A percentile compares a stretch with the other conserved stretches of the same genome.
These are phyloP conservation scores for Mucor lusitanicus DNA, from an alignment of 371 early-diverging fungal species.

Conservation along the genomic window DNA sequence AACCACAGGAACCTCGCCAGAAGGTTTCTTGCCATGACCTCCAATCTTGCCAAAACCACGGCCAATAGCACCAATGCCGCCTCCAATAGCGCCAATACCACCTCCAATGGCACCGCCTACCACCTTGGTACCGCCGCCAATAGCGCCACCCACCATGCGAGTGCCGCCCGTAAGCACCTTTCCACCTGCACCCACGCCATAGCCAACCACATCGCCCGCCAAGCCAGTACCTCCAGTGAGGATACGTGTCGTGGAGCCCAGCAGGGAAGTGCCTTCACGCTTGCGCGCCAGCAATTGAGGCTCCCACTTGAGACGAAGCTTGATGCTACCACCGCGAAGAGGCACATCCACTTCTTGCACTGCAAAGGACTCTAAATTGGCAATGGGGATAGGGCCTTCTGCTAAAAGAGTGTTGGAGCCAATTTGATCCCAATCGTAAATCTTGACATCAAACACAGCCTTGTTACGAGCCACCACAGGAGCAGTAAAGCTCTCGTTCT, in stretches of 20 bases:
- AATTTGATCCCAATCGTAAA: conserved; percentile 79
- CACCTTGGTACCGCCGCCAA: conserved; percentile 17
- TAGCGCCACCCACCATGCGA: conserved; percentile 29
- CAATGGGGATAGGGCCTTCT: conserved; percentile 24
- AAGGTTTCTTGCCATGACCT: conserved; percentile 8
- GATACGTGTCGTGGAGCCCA: conserved; percentile 22
- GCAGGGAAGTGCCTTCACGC: conserved; percentile 24
- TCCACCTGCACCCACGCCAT: conserved; percentile 29
- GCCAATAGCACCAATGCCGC: conserved; percentile 26
- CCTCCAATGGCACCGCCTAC: conserved; percentile 38
- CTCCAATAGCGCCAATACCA: conserved; percentile 26
- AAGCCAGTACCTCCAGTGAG: conserved; percentile 18
- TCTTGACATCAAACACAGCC: conserved; percentile 55
- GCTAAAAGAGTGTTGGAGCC: conserved; percentile 54
- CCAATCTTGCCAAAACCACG: conserved; percentile 27
- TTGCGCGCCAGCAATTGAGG: conserved; percentile 33
- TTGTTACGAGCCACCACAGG: conserved; percentile 51
- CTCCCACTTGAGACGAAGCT: conserved; percentile 31
- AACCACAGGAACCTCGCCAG: background rate
- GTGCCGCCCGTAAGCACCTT: conserved; percentile 26
- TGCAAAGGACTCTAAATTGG: conserved; percentile 23
- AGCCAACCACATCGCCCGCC: conserved; percentile 22
- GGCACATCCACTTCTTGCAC: conserved; percentile 16
- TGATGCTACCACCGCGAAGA: conserved; percentile 15
- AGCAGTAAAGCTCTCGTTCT: conserved; percentile 65